phyloP scores from a whole-genome alignment of 2,329 filamentous ascomycete species.

The Sporothrix schenckii region DNA sequence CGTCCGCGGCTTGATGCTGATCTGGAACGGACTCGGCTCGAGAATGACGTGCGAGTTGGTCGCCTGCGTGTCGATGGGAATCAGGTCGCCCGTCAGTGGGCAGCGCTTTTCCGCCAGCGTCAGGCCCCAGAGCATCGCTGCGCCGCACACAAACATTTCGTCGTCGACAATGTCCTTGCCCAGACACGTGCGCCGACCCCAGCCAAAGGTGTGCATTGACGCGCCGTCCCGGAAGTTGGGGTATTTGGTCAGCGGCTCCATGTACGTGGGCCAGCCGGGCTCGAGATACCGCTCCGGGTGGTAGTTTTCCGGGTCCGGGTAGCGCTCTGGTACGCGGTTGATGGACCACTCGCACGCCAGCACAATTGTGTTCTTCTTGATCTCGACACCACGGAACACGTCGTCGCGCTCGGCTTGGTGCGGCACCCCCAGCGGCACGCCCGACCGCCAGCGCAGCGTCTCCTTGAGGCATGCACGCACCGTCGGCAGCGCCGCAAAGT shows the following conservation, averaged over 20 bases:
- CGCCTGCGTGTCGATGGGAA: slow-evolving; percentile 54
- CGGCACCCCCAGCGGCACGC: slow-evolving; percentile 57
- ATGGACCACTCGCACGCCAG: slow-evolving; percentile 59
- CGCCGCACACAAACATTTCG: slow-evolving; percentile 57
- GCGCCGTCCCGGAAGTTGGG: slow-evolving; percentile 62
- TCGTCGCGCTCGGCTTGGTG: slow-evolving; percentile 54
- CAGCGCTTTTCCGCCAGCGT: slow-evolving; percentile 48
- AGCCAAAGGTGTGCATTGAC: slow-evolving; percentile 66
- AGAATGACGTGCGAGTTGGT: slow-evolving; percentile 58
- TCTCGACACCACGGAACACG: slow-evolving; percentile 52
- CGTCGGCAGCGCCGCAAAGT: slow-evolving; percentile 55
- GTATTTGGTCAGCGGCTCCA: slow-evolving; percentile 64
- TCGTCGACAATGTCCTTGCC: slow-evolving; percentile 65
- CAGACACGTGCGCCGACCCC: slow-evolving; percentile 64
- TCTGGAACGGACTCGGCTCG: slow-evolving; percentile 53
- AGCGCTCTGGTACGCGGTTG: slow-evolving; percentile 60
- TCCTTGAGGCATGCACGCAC: slow-evolving; percentile 62
- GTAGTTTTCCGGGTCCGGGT: slow-evolving; percentile 66
- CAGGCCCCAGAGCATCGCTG: slow-evolving; percentile 55
- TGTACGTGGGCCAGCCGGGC: slow-evolving; percentile 64
- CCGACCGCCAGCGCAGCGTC: slow-evolving; percentile 60
- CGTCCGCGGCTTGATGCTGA: slow-evolving; percentile 50
- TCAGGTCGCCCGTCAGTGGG: slow-evolving; percentile 47
- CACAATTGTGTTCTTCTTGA: slow-evolving; percentile 54
- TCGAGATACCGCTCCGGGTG: slow-evolving; percentile 66